phyloP scores from a whole-genome alignment of 768 basidiomycete species.

The Amanita subjunquillea region DNA sequence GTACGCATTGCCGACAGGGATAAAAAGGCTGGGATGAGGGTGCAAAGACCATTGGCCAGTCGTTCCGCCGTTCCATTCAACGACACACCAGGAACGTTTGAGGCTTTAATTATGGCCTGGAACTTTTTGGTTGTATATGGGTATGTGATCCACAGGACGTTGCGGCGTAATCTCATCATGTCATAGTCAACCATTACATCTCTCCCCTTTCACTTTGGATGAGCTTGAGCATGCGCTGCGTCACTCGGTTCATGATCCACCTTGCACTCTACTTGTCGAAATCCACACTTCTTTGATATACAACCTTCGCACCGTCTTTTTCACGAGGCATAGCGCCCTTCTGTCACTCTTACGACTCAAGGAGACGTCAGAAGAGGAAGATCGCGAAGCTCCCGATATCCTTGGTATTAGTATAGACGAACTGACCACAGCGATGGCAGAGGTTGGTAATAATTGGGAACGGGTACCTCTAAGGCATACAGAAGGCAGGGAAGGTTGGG shows the following conservation, averaged over 20 bases:
- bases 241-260: conserved; percentile 58
- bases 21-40: conserved; percentile 65
- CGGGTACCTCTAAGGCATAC: conserved; percentile 59
- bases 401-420: conserved; percentile 54
- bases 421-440: conserved; percentile 60
- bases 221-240: conserved; percentile 84
- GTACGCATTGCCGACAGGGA: conserved; percentile 73
- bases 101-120: conserved; percentile 86
- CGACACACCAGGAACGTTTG: conserved; percentile 54
- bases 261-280: conserved; percentile 76
- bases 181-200: conserved; percentile 69
- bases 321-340: conserved; percentile 65
- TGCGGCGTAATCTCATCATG: conserved; percentile 3
- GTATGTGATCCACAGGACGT: conserved; percentile 33
- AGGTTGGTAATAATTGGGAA: conserved; percentile 83
- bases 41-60: conserved; percentile 59
- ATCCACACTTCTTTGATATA: conserved; percentile 86
- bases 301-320: conserved; percentile 74
- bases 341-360: conserved; percentile 47
- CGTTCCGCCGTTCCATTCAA: conserved; percentile 59
- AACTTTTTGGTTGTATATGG: conserved; percentile 91
- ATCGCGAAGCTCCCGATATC: conserved; percentile 29
- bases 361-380: conserved; percentile 29
- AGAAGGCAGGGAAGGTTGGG: conserved; percentile 82
- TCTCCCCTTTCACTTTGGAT: conserved; percentile 87